Evolutionary conservation across 768 basidiomycete species (phyloP).

Genomic region (Leucogyrophana mollusca): DNA sequence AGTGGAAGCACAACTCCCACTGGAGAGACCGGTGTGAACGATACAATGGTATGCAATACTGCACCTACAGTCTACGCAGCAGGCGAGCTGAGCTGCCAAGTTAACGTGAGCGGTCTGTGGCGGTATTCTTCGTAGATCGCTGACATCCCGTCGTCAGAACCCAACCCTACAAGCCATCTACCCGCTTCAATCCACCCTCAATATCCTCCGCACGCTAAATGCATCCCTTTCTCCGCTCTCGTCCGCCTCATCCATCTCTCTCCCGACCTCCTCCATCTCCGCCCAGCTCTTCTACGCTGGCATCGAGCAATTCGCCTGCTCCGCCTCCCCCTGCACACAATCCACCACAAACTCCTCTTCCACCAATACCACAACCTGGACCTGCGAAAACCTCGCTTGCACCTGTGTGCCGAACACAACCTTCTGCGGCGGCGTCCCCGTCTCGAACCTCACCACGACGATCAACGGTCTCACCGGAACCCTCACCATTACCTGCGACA

Average conservation of each 20-base stretch:
- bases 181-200: constrained; percentile 68
- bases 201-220: constrained; percentile 76
- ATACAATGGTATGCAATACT: constrained; percentile 73
- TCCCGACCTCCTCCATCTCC: constrained; percentile 51
- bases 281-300: constrained; percentile 79
- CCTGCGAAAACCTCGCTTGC: constrained; percentile 73
- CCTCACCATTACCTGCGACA: constrained; percentile 67
- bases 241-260: constrained; percentile 23
- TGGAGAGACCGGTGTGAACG: constrained; percentile 43
- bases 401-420: constrained; percentile 64
- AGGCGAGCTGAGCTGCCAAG: constrained; percentile 82
- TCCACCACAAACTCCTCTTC: constrained; percentile 34
- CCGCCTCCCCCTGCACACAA: constrained; percentile 70
- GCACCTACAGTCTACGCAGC: constrained; percentile 71
- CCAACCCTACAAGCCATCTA: constrained; percentile 79
- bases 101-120: constrained; percentile 56
- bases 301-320: constrained; percentile 87
- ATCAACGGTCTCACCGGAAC: constrained; percentile 68
- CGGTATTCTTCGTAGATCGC: background rate
- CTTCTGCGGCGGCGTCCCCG: constrained; percentile 66
- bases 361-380: constrained; percentile 54
- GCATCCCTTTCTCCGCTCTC: constrained; percentile 62
- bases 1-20: constrained; percentile 27
- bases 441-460: constrained; percentile 51
- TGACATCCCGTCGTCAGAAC: constrained; percentile 50